phyloP scores from a whole-genome alignment of 2,329 filamentous ascomycete genomes.

The Lachnellula hyalina region DNA sequence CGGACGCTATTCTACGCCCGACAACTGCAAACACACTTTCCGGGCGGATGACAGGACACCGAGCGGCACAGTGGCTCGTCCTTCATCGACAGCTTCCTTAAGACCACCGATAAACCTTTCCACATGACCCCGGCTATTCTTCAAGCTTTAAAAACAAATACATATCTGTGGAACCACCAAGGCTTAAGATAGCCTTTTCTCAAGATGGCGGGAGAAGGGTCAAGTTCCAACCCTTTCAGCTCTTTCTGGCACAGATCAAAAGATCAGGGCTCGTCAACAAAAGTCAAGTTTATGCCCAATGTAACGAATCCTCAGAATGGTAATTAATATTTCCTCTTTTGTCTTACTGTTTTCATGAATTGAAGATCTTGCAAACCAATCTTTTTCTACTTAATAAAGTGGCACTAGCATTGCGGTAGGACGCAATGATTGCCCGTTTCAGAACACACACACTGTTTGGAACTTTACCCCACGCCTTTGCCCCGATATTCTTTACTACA shows the following conservation, averaged over 20 bases:
- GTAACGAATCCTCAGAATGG: slow-evolving; percentile 7
- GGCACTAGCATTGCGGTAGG: not conserved
- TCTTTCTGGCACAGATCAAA: slow-evolving; percentile 10
- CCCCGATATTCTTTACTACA: not conserved
- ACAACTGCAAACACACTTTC: not conserved
- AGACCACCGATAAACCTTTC: not conserved
- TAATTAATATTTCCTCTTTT: slow-evolving; percentile 6
- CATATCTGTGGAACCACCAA: not conserved
- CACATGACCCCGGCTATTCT: not conserved
- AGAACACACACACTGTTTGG: not conserved
- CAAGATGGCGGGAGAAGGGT: not conserved
- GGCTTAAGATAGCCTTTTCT: not conserved
- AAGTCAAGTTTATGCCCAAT: slow-evolving; percentile 14
- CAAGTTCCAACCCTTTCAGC: slow-evolving; percentile 4
- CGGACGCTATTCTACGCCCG: not conserved
- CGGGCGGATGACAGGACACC: not conserved
- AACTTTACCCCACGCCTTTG: not conserved
- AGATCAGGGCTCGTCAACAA: slow-evolving; percentile 8
- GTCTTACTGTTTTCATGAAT: not conserved
- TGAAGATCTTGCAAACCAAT: not conserved
- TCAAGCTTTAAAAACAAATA: not conserved
- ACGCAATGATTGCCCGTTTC: no score
- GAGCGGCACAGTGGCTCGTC: not conserved
- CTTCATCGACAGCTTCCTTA: not conserved
- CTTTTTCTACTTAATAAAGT: not conserved